These are phyloP conservation scores for Sechiopsis laciniata DNA, from an alignment of 306 rosid genomes.

Conservation along the genomic window DNA sequence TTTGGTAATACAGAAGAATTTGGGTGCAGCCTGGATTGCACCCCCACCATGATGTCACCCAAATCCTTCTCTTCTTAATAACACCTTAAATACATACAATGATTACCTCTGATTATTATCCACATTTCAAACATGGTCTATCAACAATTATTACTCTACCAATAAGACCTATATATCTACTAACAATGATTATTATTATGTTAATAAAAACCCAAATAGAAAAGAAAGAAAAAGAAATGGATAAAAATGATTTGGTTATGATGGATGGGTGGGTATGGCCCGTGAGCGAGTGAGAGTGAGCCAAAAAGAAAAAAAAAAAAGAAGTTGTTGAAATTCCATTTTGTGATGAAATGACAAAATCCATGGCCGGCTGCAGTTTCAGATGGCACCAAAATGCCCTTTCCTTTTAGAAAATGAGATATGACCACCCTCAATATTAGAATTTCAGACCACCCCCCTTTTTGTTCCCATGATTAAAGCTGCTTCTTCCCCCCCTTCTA, in stretches of 20 bases:
- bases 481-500: not conserved
- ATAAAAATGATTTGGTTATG: slow-evolving; percentile 26
- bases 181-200: too few species aligned
- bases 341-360: slow-evolving; percentile 34
- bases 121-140: too few species aligned
- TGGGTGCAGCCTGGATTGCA: too few species aligned
- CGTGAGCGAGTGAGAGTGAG: slow-evolving; percentile 28
- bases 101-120: too few species aligned
- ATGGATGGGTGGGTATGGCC: slow-evolving; percentile 6
- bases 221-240: not conserved
- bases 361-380: slow-evolving; percentile 44
- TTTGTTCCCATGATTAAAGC: slow-evolving; percentile 9
- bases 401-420: slow-evolving; percentile 1
- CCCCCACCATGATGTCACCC: too few species aligned
- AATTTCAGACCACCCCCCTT: slow-evolving; percentile 13
- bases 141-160: too few species aligned
- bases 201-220: too few species aligned
- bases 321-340: slow-evolving; percentile 24
- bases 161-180: too few species aligned
- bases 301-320: not conserved
- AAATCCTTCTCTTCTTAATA: too few species aligned
- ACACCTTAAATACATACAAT: too few species aligned
- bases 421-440: not conserved
- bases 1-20: too few species aligned
- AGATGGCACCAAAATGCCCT: slow-evolving; percentile 42